A percentile compares a stretch with the other conserved stretches of the same genome.
These are phyloP conservation scores for Aureobasidium lini DNA, from an alignment of 2,329 filamentous ascomycete species.

Conservation along the genomic window DNA sequence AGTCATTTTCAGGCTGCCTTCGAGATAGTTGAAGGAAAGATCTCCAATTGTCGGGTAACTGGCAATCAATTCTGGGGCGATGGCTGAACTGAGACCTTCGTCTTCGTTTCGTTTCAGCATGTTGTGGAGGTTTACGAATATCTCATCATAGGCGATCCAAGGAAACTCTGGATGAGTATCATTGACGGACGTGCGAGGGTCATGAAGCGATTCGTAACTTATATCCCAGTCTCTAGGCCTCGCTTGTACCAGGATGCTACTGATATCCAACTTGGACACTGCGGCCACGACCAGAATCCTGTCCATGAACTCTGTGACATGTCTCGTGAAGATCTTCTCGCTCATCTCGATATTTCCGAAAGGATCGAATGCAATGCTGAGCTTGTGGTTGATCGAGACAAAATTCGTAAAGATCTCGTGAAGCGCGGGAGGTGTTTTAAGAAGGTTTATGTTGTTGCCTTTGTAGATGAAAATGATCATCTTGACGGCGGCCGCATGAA, in stretches of 20 bases:
- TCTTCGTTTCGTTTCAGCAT: background rate
- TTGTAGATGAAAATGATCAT: background rate
- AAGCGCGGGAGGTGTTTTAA: background rate
- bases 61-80: background rate
- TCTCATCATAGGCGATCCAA: background rate
- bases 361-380: background rate
- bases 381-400: background rate
- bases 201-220: too few species aligned
- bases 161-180: background rate
- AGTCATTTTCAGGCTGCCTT: background rate
- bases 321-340: background rate
- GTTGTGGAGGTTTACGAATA: background rate
- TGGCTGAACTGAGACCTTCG: background rate
- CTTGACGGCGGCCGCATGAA: background rate
- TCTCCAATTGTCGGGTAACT: background rate
- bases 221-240: background rate
- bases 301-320: background rate
- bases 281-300: background rate
- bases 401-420: background rate
- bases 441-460: background rate
- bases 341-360: background rate
- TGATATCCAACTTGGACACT: background rate
- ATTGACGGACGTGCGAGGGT: background rate
- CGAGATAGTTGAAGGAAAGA: background rate
- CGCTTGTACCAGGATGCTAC: background rate